phyloP scores from a whole-genome alignment of 306 rosid genomes.

The Begonia fuchsioides region DNA sequence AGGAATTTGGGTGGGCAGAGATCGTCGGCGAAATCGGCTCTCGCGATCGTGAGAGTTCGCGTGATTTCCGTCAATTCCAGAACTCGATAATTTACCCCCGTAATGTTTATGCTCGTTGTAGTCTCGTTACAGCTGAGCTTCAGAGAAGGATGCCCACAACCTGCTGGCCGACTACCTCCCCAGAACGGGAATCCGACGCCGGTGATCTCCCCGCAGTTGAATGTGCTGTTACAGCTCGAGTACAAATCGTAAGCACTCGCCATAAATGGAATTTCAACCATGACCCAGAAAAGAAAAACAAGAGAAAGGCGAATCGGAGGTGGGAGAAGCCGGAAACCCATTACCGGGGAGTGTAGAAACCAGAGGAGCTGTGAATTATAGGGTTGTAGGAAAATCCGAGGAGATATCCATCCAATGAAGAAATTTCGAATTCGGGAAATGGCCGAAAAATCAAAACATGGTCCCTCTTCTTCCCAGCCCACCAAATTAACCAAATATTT shows the following conservation, averaged over 20 bases:
- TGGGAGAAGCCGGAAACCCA: background rate
- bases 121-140: background rate
- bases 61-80: background rate
- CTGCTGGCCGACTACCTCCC: background rate
- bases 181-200: slow-evolving; percentile 10
- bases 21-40: slow-evolving; percentile 1
- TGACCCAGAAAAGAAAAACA: background rate
- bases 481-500: background rate
- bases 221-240: slow-evolving; percentile 3
- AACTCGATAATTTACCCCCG: slow-evolving; percentile 4
- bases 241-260: background rate
- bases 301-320: background rate
- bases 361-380: background rate
- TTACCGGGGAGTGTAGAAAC: background rate
- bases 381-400: background rate
- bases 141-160: slow-evolving; percentile 7
- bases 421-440: background rate
- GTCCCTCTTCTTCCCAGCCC: background rate
- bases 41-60: slow-evolving; percentile 6
- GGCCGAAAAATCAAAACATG: background rate
- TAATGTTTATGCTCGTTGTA: background rate
- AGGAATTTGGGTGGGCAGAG: slow-evolving; percentile 9
- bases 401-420: no score
- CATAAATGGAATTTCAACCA: background rate
- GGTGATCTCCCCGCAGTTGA: slow-evolving; percentile 2